These are phyloP conservation scores for Jasminum sambac DNA, from an alignment of 257 asterid genomes.

Conservation along the genomic window DNA sequence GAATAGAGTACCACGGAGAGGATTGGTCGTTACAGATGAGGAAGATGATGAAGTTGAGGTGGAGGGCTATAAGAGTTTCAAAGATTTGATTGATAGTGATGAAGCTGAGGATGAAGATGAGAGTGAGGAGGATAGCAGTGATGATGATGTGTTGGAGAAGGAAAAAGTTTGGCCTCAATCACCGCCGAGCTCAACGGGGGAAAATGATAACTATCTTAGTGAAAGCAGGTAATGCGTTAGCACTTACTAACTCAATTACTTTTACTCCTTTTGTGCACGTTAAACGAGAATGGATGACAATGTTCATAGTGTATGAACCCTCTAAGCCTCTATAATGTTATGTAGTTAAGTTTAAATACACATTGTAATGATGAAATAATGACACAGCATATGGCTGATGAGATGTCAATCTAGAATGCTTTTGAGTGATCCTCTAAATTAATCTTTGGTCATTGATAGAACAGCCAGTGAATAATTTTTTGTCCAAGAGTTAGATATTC, in stretches of 20 bases:
- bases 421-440: neutral
- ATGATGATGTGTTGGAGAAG: slow-evolving; percentile 28
- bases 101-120: slow-evolving; percentile 47
- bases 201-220: slow-evolving; percentile 71
- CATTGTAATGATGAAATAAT: neutral
- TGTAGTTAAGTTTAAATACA: slow-evolving; percentile 7
- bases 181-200: slow-evolving; percentile 38
- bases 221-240: slow-evolving; percentile 61
- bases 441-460: neutral
- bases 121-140: slow-evolving; percentile 23
- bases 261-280: neutral
- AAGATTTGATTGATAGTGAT: slow-evolving; percentile 62
- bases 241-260: neutral
- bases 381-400: neutral
- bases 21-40: slow-evolving; percentile 40
- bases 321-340: neutral
- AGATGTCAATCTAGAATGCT: neutral
- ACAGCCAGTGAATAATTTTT: neutral
- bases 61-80: slow-evolving; percentile 51
- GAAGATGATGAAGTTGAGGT: slow-evolving; percentile 38
- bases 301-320: neutral
- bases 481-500: neutral
- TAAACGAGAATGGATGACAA: neutral
- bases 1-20: slow-evolving; percentile 37
- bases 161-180: slow-evolving; percentile 18